Evolutionary conservation across 441 rosid species (phyloP), one percentile per base, ranked within the genome.

Genomic region (Euphorbia schlechtendalii): DNA sequence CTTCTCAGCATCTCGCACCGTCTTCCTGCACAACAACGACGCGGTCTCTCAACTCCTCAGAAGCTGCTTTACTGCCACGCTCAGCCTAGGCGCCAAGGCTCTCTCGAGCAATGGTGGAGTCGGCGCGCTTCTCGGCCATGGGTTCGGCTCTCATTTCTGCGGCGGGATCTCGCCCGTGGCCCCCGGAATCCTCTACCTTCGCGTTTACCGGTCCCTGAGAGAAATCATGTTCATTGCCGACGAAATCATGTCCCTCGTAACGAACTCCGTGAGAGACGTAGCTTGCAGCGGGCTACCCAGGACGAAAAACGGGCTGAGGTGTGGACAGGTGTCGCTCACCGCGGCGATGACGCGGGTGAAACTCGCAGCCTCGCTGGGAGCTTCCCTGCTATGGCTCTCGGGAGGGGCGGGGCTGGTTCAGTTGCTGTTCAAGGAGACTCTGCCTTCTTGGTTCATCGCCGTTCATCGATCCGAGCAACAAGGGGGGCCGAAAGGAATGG

Each of bases 101-200:
- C 76, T 86, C 69, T 83, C 76, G 59, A 84, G 86, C 81, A 84
- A 80, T 59, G 96, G 96, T 67, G 98, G 98, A 65, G 90, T 95
- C 10, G 98, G 98, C 56, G 91, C 97, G 60, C 97, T 95, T 64
- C 91, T 95, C 53, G 99, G 99, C 75, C 96, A 95, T 74, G 99
- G 98, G 18, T 86, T 86, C 75, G 96, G 98, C 30, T 92, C 99
- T 56, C 89, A 84, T 68, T 78, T 77, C 71, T 76, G 78, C 15
- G 98, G 99, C 32, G 97, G 97, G 43, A 84, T 86, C 58, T 82
- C 98, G 58, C 80, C 99, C 0, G 99, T 91, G 68, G 97, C 97
- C 68, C 98, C 99, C 8, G 99, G 99, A 58, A 82, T 91, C 62
- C 80, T 92, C 51, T 92, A 88, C 78, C 74, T 92, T 51, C 83